Base-by-base conservation (phyloP, 2,329 filamentous ascomycete genomes). In the Venturia aucupariae region DNA sequence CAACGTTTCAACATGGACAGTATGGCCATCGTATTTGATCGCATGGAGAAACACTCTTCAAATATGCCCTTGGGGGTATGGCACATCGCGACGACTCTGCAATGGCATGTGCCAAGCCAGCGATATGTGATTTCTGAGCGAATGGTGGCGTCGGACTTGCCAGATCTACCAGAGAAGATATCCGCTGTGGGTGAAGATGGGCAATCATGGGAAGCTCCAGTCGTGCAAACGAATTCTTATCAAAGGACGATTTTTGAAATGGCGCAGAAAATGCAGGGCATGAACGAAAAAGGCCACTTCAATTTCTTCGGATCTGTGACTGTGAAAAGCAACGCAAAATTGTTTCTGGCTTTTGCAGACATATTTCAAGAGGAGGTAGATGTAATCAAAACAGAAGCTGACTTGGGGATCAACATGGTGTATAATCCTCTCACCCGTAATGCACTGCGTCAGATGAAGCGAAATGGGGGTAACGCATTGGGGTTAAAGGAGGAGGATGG, bases 381-480 rank as follows among this genome's bases (percentile, higher is more conserved):
- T 22, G n/a, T 4, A 11, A 32, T 60, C 57, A 60, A 60, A 22
- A 13, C 57, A 3, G 24, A 30, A 32, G 3, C 24, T 13, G 57
- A 22, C 35, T 22, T 39, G n/a, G 35, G 24, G 11, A 24, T 35
- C n/a, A 30, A 22, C 57, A 39, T 60, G 8, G 32, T 48, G 22
- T 38, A 48, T 27, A n/a, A 62, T 46, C 15, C 42, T 4, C 42
- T 24, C 10, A 32, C 60, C 8, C 19, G 32, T 22, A 35, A 39
- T 27, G 22, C n/a, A n/a, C 42, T 39, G 22, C 8, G 24, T 13
- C 39, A 22, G 35, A 62, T 48, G 60, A 44, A 42, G 42, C 5
- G n/a, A 30, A 63, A 38, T 13, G 61, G 61, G 22, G 48, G 48
- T 11, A 63, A 59, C 22, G 19, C 61, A 17, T 38, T 63, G 22